phyloP scores from a whole-genome alignment of 2,329 filamentous ascomycete species.

The Colletotrichum caudatum region DNA sequence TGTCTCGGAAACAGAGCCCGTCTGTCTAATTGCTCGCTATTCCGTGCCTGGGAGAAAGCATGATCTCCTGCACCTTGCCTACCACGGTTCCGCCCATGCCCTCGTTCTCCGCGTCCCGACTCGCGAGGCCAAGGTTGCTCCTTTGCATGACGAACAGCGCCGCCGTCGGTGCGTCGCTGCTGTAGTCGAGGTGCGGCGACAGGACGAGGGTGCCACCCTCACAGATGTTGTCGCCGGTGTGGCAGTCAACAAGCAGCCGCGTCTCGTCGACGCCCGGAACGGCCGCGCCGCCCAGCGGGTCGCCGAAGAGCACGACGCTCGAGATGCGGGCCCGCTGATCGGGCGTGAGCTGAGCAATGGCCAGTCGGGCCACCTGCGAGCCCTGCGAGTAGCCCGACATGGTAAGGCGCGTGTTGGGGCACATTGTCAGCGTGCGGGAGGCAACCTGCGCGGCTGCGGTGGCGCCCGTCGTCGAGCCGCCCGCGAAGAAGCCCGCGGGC shows the following conservation, averaged over 20 bases:
- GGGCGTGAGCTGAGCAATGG: conserved; percentile 44
- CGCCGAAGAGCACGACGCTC: conserved; percentile 50
- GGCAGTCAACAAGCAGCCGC: conserved; percentile 45
- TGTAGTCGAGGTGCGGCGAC: conserved; percentile 40
- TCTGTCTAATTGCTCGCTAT: conserved; percentile 16
- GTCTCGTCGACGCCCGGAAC: conserved; percentile 44
- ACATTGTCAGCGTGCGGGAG: conserved; percentile 47
- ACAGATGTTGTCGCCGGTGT: conserved; percentile 49
- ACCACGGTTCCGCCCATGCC: conserved; percentile 44
- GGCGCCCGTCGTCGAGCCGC: conserved; percentile 32
- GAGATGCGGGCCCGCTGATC: conserved; percentile 42
- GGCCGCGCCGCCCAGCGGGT: conserved; percentile 44
- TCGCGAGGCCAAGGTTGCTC: conserved; percentile 45
- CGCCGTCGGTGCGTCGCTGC: conserved; percentile 41
- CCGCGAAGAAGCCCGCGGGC: conserved; percentile 24
- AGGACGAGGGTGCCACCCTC: conserved; percentile 35
- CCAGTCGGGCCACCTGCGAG: conserved; percentile 47
- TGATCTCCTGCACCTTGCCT: conserved; percentile 40
- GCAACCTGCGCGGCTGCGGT: conserved; percentile 51
- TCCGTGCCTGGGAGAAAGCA: conserved; percentile 8
- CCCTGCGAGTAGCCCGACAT: conserved; percentile 49
- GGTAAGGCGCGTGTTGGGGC: conserved; percentile 46
- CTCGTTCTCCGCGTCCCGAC: conserved; percentile 44
- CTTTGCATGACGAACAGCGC: conserved; percentile 44
- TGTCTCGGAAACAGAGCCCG: not conserved